Percentiles rank a stretch among this genome's conserved stretches.
phyloP scores from a whole-genome alignment of 2,329 filamentous ascomycete genomes.

The Colletotrichum tropicicola region DNA sequence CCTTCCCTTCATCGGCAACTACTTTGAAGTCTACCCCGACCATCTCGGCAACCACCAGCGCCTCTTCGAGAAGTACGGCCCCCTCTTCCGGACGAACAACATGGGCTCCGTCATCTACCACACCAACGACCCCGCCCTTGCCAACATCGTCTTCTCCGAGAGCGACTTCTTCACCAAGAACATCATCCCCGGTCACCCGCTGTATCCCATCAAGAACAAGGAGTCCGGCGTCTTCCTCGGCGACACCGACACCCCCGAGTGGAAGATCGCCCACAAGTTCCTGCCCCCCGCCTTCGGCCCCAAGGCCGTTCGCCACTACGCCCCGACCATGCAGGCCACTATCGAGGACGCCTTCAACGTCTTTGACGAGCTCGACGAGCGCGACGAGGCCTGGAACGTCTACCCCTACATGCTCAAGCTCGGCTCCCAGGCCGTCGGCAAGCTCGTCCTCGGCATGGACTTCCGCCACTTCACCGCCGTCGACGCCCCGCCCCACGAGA shows the following conservation, averaged over 20 bases:
- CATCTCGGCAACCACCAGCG: slow-evolving; percentile 65
- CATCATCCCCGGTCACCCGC: slow-evolving; percentile 59
- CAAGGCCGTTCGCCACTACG: slow-evolving; percentile 69
- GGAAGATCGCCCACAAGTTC: slow-evolving; percentile 67
- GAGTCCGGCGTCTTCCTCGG: slow-evolving; percentile 55
- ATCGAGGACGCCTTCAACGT: slow-evolving; percentile 59
- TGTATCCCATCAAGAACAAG: slow-evolving; percentile 50
- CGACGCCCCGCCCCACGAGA: slow-evolving; percentile 58
- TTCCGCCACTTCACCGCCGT: slow-evolving; percentile 52
- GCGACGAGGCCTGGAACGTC: slow-evolving; percentile 56
- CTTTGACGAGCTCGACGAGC: slow-evolving; percentile 59
- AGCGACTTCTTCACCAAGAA: slow-evolving; percentile 62
- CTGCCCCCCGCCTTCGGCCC: slow-evolving; percentile 66
- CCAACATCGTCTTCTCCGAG: slow-evolving; percentile 56
- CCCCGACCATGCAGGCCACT: slow-evolving; percentile 65
- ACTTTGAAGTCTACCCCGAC: slow-evolving; percentile 64
- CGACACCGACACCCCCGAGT: slow-evolving; percentile 61
- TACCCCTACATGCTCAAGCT: slow-evolving; percentile 61
- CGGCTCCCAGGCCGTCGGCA: slow-evolving; percentile 53
- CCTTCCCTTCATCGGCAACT: slow-evolving; percentile 60
- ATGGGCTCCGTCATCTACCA: slow-evolving; percentile 59
- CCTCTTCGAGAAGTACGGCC: slow-evolving; percentile 61
- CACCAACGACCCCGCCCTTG: slow-evolving; percentile 59
- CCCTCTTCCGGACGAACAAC: slow-evolving; percentile 59
- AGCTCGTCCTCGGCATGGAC: slow-evolving; percentile 54